A percentile compares a stretch with the other conserved stretches of the same genome.
phyloP scores from a whole-genome alignment of 1,139 yeast genomes.

The Nadsonia commutata region DNA sequence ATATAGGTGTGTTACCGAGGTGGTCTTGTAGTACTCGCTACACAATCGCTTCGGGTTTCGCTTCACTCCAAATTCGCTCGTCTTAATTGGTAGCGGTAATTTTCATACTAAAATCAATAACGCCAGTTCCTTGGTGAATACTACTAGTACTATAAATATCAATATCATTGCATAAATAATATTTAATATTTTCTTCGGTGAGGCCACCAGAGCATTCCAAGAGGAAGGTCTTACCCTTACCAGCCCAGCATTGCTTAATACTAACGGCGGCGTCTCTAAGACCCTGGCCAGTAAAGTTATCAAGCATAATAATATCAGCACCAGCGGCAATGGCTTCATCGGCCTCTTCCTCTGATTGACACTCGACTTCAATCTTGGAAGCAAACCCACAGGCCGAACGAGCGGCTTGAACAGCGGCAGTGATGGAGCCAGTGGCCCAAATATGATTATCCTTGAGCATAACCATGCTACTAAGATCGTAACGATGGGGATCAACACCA shows the following conservation, averaged over 20 bases:
- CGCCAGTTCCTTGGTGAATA: slow-evolving; percentile 80
- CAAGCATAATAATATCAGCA: slow-evolving; percentile 92
- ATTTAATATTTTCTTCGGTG: slow-evolving; percentile 48
- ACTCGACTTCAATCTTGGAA: slow-evolving; percentile 84
- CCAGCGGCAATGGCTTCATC: slow-evolving; percentile 88
- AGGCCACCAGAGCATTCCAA: slow-evolving; percentile 91
- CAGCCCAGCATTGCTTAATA: slow-evolving; percentile 44
- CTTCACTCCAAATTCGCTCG: too few relatives aligned
- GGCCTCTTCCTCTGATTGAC: slow-evolving; percentile 71
- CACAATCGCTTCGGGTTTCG: too few relatives aligned
- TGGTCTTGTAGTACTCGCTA: too few relatives aligned
- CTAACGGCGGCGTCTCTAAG: slow-evolving; percentile 50
- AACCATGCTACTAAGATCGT: slow-evolving; percentile 85
- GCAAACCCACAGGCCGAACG: slow-evolving; percentile 78
- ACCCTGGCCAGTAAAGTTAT: slow-evolving; percentile 62
- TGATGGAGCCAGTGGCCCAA: slow-evolving; percentile 84
- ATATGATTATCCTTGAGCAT: slow-evolving; percentile 93
- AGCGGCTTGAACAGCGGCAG: slow-evolving; percentile 67
- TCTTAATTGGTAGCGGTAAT: slow-evolving; percentile 42
- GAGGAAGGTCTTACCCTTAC: slow-evolving; percentile 36
- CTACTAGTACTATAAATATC: slow-evolving; percentile 86
- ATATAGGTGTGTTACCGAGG: too few relatives aligned
- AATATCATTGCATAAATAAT: slow-evolving; percentile 60
- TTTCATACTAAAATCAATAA: slow-evolving; percentile 75
- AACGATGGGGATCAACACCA: slow-evolving; percentile 86